A percentile compares a stretch with the other conserved stretches of the same genome.
Evolutionary conservation across 73 alveolate species (phyloP).

Genomic region (Durusdinium trenchii): DNA sequence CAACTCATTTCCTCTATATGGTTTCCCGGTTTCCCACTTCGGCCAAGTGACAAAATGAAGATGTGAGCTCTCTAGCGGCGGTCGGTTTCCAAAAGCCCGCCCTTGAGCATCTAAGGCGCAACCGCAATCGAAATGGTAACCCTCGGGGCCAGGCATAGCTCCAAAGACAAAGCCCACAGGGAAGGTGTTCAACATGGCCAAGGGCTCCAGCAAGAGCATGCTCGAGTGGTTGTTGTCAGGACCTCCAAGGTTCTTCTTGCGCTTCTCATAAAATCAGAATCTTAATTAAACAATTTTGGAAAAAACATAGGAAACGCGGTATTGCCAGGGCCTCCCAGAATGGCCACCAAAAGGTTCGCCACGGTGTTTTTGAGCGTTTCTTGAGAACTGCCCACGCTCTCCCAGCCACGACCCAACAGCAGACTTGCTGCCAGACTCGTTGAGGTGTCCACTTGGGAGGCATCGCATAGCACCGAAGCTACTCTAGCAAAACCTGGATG

Average conservation of each 20-base stretch:
- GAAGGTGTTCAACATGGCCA: neutral
- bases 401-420: constrained; percentile 68
- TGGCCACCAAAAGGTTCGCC: constrained; percentile 42
- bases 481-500: neutral
- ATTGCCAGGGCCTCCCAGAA: no score
- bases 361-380: constrained; percentile 22
- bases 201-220: constrained; percentile 49
- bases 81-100: neutral
- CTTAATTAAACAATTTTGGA: no score
- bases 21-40: no score
- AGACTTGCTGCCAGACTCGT: constrained; percentile 26
- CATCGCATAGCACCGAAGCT: constrained; percentile 54
- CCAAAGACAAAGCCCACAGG: constrained; percentile 60
- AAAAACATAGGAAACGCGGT: no score
- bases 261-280: no score
- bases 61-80: constrained; percentile 50
- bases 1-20: no score
- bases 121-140: constrained; percentile 57
- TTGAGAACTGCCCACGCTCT: neutral
- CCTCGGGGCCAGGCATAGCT: constrained; percentile 68
- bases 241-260: no score
- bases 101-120: constrained; percentile 32
- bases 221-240: constrained; percentile 57
- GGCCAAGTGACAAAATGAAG: constrained; percentile 29
- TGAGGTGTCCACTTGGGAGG: neutral